A percentile compares a stretch with the other conserved stretches of the same genome.
Evolutionary conservation across 345 rosid species (phyloP).

Genomic region (Aethionema arabicum): DNA sequence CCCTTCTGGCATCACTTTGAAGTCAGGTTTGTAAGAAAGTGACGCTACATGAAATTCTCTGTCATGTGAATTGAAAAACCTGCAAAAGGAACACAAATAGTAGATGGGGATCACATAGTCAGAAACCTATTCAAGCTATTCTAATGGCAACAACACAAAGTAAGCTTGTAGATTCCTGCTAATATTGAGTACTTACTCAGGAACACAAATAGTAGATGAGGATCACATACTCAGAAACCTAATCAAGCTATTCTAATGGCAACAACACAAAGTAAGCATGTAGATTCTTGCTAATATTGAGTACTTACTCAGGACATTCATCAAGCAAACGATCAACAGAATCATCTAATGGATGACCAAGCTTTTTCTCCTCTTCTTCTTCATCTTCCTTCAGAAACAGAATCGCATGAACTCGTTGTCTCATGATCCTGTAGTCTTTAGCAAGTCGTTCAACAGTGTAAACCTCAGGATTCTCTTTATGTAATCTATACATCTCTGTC

Average conservation of each 20-base stretch:
- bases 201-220: not conserved
- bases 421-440: constrained; percentile 90
- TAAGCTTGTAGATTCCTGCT: too few species aligned
- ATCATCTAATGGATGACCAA: constrained; percentile 81
- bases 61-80: constrained; percentile 80
- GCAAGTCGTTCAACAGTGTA: constrained; percentile 82
- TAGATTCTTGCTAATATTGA: not conserved
- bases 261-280: too few species aligned
- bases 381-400: constrained; percentile 91
- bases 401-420: constrained; percentile 95
- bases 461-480: constrained; percentile 78
- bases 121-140: constrained; percentile 7
- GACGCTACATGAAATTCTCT: constrained; percentile 97
- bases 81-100: constrained; percentile 36
- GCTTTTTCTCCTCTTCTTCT: constrained; percentile 88
- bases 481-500: constrained; percentile 92
- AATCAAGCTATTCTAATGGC: not conserved
- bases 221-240: constrained; percentile 6
- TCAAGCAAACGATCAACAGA: constrained; percentile 90
- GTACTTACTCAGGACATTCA: constrained; percentile 74
- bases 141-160: not conserved
- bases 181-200: constrained; percentile 56
- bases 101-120: not conserved
- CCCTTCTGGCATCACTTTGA: constrained; percentile 98
- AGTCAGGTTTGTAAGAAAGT: constrained; percentile 87